Percentiles rank a stretch among this genome's conserved stretches.
Conservation (phyloP, 768 basidiomycete species). For the Neoboletus brunneissimus region DNA sequence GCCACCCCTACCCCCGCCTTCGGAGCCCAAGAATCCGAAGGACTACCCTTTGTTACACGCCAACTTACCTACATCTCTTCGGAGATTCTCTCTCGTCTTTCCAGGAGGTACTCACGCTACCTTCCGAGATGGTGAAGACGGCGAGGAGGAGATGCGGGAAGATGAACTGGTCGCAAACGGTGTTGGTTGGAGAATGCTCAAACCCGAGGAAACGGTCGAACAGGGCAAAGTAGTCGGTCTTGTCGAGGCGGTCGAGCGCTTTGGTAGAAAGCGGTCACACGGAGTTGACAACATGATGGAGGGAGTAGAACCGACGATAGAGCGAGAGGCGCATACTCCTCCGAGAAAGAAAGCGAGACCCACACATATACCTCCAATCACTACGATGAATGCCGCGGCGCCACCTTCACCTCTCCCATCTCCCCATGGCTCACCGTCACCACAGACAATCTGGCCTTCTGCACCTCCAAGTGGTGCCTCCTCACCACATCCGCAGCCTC, state of each 20-base stretch:
- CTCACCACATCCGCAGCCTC: constrained; percentile 65
- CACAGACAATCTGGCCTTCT: constrained; percentile 74
- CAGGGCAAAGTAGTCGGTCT: constrained; percentile 57
- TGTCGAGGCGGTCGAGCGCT: constrained; percentile 79
- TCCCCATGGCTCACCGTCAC: constrained; percentile 79
- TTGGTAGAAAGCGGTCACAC: constrained; percentile 60
- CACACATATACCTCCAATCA: constrained; percentile 54
- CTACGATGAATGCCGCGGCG: constrained; percentile 68
- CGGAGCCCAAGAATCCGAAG: constrained; percentile 74
- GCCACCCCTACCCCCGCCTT: constrained; percentile 68
- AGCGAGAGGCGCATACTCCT: constrained; percentile 44
- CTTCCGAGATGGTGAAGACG: constrained; percentile 67
- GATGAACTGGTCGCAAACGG: constrained; percentile 67
- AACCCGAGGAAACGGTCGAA: constrained; percentile 56
- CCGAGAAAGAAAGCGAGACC: constrained; percentile 78
- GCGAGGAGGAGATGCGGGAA: constrained; percentile 65
- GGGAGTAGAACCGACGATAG: constrained; percentile 60
- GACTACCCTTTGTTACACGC: constrained; percentile 76
- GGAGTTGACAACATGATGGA: constrained; percentile 64
- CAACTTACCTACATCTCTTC: constrained; percentile 66
- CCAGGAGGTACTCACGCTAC: constrained; percentile 79
- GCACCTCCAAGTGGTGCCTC: constrained; percentile 77
- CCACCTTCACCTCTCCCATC: constrained; percentile 85
- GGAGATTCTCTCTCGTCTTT: constrained; percentile 75
- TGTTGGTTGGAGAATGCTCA: constrained; percentile 73